Base-by-base conservation (phyloP, 176 grass and related monocot genomes). In the Phragmites australis region DNA sequence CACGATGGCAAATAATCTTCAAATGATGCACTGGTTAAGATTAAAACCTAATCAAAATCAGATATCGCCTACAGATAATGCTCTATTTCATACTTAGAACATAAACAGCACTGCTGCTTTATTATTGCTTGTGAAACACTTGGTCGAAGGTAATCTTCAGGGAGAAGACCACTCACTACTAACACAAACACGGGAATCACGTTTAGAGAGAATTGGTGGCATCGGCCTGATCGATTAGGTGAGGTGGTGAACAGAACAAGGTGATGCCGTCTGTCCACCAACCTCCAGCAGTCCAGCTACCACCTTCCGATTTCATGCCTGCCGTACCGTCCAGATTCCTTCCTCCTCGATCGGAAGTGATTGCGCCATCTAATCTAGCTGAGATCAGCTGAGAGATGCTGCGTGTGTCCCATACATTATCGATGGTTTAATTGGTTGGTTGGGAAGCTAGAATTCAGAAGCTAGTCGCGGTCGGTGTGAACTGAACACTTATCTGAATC, bases 251-350 rank as follows among this genome's bases (percentile, higher is more conserved):
- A 37, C 23, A 51, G 77, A 51, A 45, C 27, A 51, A 23, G 68
- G 52, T 65, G 84, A 92, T 77, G 89, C 55, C 78, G 86, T 70
- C 82, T 59, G 44, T 45, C 82, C 85, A 90, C 87, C 85, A 90
- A 92, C 90, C 87, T 88, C 82, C 82, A 92, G 81, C 90, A 70
- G 88, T 88, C 82, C 82, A 92, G 81, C 90, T 74, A 90, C 90
- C 84, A 54, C 85, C 78, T 49, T 55, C 76, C 25, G 49, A 15
- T 47, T 63, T 65, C 70, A 78, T 74, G 85, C 71, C 26, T 74
- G 85, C 71, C 26, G 48, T 81, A 39, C 70, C 64, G 48, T 60
- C 71, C 47, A 63, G 32, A 70, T 77, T 72, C 69, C 42, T 70
- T 68, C 80, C 66, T 6, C 53, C 10, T 26, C 17, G 10, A 46